Evolutionary conservation across 1,284 basidiomycete genomes (phyloP).

Genomic region (Gymnopus androsaceus): DNA sequence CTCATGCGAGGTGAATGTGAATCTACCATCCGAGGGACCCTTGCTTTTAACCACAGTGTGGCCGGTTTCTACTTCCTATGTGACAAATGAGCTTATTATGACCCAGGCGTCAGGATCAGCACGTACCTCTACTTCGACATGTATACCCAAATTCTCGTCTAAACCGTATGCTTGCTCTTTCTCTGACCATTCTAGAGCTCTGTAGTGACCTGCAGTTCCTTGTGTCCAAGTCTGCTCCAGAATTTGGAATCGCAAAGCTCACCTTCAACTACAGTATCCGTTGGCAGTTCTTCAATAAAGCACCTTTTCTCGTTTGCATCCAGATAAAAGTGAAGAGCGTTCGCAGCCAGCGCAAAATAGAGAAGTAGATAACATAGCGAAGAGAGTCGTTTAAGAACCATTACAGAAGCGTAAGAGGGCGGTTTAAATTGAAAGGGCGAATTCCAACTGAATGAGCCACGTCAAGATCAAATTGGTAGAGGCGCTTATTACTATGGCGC

Average conservation of each 20-base stretch:
- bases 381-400: not conserved
- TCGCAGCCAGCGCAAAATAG: constrained; percentile 13
- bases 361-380: constrained; percentile 3
- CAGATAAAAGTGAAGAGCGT: constrained; percentile 88
- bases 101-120: not conserved
- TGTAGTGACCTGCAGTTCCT: constrained; percentile 87
- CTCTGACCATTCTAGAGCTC: constrained; percentile 90
- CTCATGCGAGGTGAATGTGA: constrained; percentile 97
- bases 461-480: no score
- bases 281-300: constrained; percentile 97
- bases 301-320: constrained; percentile 92
- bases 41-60: constrained; percentile 84
- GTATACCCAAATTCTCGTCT: constrained; percentile 83
- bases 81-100: constrained; percentile 12
- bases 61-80: constrained; percentile 75
- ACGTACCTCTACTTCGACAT: constrained; percentile 85
- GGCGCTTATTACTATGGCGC: no score
- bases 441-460: no score
- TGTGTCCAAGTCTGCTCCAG: constrained; percentile 3
- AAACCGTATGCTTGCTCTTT: constrained; percentile 67
- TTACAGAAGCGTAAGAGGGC: not conserved
- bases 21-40: constrained; percentile 87
- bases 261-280: constrained; percentile 96
- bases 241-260: constrained; percentile 24
- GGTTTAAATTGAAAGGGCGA: no score